phyloP scores from a whole-genome alignment of 1,139 yeast genomes.

The Blastobotrys apis region DNA sequence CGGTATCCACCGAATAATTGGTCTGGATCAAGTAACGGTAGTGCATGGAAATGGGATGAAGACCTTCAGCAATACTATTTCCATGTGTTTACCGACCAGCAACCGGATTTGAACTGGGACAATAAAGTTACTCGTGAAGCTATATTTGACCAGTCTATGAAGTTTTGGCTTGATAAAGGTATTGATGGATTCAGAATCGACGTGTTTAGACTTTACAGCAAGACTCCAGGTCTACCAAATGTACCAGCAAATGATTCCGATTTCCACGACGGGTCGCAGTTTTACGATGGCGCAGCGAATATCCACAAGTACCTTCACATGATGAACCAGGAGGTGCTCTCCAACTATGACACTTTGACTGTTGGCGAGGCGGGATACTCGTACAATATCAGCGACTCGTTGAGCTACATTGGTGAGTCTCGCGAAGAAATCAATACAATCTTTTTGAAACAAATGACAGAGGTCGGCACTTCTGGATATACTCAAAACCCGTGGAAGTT shows the following conservation, averaged over 20 bases:
- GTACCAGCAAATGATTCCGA: slow-evolving; percentile 47
- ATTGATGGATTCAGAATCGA: slow-evolving; percentile 59
- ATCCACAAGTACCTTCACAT: slow-evolving; percentile 56
- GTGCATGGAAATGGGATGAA: slow-evolving; percentile 57
- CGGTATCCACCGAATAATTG: slow-evolving; percentile 57
- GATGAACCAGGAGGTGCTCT: slow-evolving; percentile 42
- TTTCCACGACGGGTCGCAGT: slow-evolving; percentile 39
- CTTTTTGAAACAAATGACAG: slow-evolving; percentile 47
- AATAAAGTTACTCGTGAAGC: slow-evolving; percentile 49
- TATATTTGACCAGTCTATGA: slow-evolving; percentile 47
- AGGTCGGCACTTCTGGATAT: background rate
- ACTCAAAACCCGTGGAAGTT: background rate
- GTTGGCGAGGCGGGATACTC: slow-evolving; percentile 47
- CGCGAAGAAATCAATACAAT: slow-evolving; percentile 48
- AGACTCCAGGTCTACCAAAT: slow-evolving; percentile 46
- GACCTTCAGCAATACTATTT: slow-evolving; percentile 51
- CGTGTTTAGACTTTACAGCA: slow-evolving; percentile 52
- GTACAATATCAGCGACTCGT: slow-evolving; percentile 42
- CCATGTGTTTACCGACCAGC: slow-evolving; percentile 48
- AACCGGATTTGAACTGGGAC: slow-evolving; percentile 63
- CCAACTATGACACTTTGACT: slow-evolving; percentile 51
- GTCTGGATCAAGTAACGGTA: slow-evolving; percentile 43
- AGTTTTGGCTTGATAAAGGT: slow-evolving; percentile 54
- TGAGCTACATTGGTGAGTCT: slow-evolving; percentile 47
- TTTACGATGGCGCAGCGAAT: slow-evolving; percentile 46